Base-by-base conservation (phyloP, 208 protist species). In the Leishmania arabica region DNA sequence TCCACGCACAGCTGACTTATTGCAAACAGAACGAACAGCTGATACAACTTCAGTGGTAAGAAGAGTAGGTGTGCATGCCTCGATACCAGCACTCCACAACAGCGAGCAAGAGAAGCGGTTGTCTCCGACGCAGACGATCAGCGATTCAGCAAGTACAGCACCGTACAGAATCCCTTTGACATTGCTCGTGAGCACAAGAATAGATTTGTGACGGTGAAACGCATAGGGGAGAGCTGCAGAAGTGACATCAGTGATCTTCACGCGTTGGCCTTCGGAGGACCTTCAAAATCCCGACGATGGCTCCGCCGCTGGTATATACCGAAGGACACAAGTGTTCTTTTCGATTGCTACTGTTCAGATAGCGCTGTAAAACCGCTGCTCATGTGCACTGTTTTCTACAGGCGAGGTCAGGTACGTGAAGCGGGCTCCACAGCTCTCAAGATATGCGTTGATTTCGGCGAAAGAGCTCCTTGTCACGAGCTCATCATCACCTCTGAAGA, bases 401-500 rank as follows among this genome's bases (percentile, higher is more conserved):
- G 1, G 45, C 1, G 78, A n/a, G 31, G 21, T 74, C 7, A 70
- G 70, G 31, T 84, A 84, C 0, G 74, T 24, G 40, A 80, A 77
- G 0, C 51, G 24, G 24, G 6, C 27, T 2, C 66, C 21, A 47
- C 81, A 84, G 17, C 51, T 31, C 40, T 56, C 31, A 34, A 75
- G 2, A 70, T 51, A 80, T 21, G 34, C 1, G 13, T 51, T 15
- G 0, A 75, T 27, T 15, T 15, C 49, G 0, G 2, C 21, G 11
- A 34, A 47, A 58, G n/a, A 4, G 27, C 31, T 1, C 15, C 19
- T 31, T 65, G 9, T 40, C 4, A 40, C 1, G 19, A 15, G 7
- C 17, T n/a, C 31, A 40, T 31, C n/a, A 17, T 83, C 83, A 24
- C 74, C 54, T 42, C 62, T 77, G 11, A 93, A n/a, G 77, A 93